Percentiles rank a stretch among this genome's conserved stretches.
phyloP scores from a whole-genome alignment of 768 basidiomycete genomes.

The Rubroboletus pulcherrimus region DNA sequence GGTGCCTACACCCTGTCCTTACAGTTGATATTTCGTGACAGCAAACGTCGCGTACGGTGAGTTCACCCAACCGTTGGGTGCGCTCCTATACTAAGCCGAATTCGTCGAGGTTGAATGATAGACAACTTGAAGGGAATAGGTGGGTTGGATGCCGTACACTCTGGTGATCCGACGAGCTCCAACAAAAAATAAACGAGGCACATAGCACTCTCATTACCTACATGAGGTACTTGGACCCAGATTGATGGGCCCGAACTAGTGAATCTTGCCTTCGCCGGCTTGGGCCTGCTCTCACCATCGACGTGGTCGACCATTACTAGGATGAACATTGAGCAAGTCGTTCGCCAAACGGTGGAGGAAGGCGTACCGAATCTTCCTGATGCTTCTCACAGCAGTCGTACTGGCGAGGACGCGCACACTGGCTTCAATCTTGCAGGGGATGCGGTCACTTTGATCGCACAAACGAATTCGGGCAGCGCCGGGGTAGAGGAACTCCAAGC shows the following conservation, averaged over 20 bases:
- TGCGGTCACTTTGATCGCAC: not conserved
- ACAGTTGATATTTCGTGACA: not conserved
- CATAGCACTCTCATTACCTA: constrained; percentile 2
- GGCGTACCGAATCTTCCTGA: not conserved
- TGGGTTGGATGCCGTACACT: constrained; percentile 11
- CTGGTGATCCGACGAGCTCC: not conserved
- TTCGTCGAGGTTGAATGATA: not conserved
- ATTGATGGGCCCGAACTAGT: not conserved
- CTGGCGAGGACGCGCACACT: not conserved
- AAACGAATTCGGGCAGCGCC: not conserved
- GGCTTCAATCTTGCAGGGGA: not conserved
- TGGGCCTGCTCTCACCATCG: not conserved
- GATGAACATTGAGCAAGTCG: constrained; percentile 4
- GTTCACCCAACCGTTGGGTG: not conserved
- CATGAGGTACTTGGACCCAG: not conserved
- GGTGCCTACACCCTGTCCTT: not conserved
- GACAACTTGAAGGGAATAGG: not conserved
- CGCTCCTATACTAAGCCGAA: not conserved
- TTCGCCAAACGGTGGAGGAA: not conserved
- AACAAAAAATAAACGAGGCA: not conserved
- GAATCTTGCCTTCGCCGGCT: not conserved
- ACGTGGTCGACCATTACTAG: not conserved
- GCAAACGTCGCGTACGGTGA: not conserved
- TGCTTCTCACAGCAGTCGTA: not conserved
- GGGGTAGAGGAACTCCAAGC: not conserved